A percentile compares a stretch with the other conserved stretches of the same genome.
phyloP scores from a whole-genome alignment of 352 stramenopile species.

The Phytophthora sojae region DNA sequence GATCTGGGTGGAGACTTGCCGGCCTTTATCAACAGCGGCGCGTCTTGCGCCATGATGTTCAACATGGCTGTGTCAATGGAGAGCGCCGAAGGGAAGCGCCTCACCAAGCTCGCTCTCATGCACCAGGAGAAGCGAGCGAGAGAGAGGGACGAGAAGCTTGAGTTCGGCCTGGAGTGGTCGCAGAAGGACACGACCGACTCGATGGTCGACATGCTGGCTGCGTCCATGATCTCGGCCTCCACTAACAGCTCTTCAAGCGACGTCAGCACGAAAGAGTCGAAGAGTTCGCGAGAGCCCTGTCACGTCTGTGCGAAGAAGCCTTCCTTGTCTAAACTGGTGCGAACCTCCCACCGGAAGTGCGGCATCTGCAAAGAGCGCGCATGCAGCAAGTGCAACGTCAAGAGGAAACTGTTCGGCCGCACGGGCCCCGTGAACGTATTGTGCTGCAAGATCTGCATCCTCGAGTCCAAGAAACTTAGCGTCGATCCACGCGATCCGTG shows the following conservation, averaged over 20 bases:
- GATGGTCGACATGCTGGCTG: slow-evolving; percentile 21
- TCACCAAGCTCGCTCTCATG: slow-evolving; percentile 38
- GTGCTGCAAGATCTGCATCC: slow-evolving; percentile 55
- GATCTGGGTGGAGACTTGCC: slow-evolving; percentile 49
- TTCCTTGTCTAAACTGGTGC: slow-evolving; percentile 30
- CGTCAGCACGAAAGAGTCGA: slow-evolving; percentile 10
- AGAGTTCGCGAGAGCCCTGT: slow-evolving; percentile 14
- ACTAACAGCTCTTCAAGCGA: slow-evolving; percentile 8
- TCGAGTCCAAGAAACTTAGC: slow-evolving; percentile 39
- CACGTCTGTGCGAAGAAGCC: slow-evolving; percentile 36
- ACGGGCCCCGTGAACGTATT: slow-evolving; percentile 35
- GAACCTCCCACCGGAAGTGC: slow-evolving; percentile 34
- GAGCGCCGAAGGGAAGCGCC: slow-evolving; percentile 42
- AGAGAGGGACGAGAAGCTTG: neutral
- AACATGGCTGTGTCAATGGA: slow-evolving; percentile 33
- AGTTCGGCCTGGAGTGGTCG: slow-evolving; percentile 3
- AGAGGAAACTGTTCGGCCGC: slow-evolving; percentile 40
- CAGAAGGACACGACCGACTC: slow-evolving; percentile 31
- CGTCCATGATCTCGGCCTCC: slow-evolving; percentile 30
- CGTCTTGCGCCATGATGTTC: slow-evolving; percentile 36
- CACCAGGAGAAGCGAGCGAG: slow-evolving; percentile 12
- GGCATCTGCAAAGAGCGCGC: slow-evolving; percentile 41
- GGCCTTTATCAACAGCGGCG: slow-evolving; percentile 27
- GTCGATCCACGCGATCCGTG: slow-evolving; percentile 52
- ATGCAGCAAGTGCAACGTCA: slow-evolving; percentile 55